phyloP scores from a whole-genome alignment of 129 eudicot genomes.

The Smallanthus sonchifolius region DNA sequence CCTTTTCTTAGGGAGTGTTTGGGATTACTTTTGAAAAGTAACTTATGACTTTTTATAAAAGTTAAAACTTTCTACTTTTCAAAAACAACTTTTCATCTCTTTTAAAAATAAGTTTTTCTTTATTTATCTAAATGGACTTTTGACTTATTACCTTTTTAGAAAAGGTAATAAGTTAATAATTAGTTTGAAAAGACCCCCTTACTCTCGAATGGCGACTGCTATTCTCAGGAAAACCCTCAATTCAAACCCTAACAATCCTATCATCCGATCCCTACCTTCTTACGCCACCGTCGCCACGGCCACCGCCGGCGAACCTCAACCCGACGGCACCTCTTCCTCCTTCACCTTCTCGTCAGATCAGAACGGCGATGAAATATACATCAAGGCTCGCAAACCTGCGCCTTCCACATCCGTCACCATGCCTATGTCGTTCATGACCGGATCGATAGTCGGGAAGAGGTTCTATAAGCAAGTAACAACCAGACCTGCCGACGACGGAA shows the following conservation, averaged over 20 bases:
- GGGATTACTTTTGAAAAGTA: no score
- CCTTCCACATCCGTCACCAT: constrained; percentile 63
- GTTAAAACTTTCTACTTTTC: no score
- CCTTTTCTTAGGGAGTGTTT: no score
- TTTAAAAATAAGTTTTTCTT: no score
- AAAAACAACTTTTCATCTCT: no score
- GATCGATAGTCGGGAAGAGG: constrained; percentile 85
- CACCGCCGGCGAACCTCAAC: constrained; percentile 27
- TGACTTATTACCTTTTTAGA: no score
- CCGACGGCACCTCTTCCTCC: constrained; percentile 32
- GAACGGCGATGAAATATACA: constrained; percentile 33
- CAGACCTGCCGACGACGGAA: constrained; percentile 76
- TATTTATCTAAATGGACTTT: no score
- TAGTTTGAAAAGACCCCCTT: no score
- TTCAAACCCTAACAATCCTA: constrained; percentile 31
- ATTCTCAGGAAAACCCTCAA: constrained; percentile 40
- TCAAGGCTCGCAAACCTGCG: constrained; percentile 44
- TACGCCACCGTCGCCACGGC: constrained; percentile 39
- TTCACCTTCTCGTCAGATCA: constrained; percentile 59
- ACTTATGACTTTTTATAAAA: no score
- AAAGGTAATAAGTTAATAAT: no score
- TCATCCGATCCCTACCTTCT: constrained; percentile 34
- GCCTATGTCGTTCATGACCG: constrained; percentile 99
- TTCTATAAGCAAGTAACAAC: constrained; percentile 83
- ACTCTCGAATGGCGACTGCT: constrained; percentile 39